Evolutionary conservation across 73 alveolate genomes (phyloP).

Genomic region (Stentor coeruleus): DNA sequence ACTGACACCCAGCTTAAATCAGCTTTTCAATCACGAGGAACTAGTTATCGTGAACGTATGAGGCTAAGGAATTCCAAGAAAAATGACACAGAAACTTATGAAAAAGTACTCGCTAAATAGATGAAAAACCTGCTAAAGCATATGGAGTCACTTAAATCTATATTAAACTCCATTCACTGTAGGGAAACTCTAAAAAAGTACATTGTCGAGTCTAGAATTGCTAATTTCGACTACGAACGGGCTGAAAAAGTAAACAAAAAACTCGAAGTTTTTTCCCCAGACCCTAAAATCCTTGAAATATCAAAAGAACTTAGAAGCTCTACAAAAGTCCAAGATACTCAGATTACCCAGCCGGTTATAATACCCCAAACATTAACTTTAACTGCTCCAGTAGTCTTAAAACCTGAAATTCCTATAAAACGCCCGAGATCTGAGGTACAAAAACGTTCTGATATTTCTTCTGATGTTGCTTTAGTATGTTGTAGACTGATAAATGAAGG

Average conservation of each 20-base stretch:
- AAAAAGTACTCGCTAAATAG: not conserved
- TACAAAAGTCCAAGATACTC: not conserved
- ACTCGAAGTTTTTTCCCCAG: not conserved
- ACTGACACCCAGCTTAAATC: not conserved
- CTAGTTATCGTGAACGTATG: not conserved
- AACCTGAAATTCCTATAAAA: not conserved
- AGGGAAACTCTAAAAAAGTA: slow-evolving; percentile 19
- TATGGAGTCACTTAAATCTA: not conserved
- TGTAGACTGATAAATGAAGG: slow-evolving; percentile 12
- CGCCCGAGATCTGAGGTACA: slow-evolving; percentile 8
- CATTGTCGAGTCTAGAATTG: slow-evolving; percentile 1
- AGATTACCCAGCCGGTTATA: not conserved
- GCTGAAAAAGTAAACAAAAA: not conserved
- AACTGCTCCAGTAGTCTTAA: not conserved
- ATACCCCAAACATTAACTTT: no score
- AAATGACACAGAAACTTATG: slow-evolving; percentile 3
- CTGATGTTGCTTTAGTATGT: not conserved
- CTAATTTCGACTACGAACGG: slow-evolving; percentile 1
- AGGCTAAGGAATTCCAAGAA: slow-evolving; percentile 25
- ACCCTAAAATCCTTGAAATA: not conserved
- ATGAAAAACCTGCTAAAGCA: slow-evolving; percentile 18
- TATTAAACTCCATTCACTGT: not conserved
- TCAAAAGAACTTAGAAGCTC: slow-evolving; percentile 18
- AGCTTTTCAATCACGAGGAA: slow-evolving; percentile 2
- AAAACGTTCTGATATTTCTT: not conserved